These are phyloP conservation scores for Aspergillus fructus DNA, from an alignment of 2,329 filamentous ascomycete species.

Conservation along the genomic window DNA sequence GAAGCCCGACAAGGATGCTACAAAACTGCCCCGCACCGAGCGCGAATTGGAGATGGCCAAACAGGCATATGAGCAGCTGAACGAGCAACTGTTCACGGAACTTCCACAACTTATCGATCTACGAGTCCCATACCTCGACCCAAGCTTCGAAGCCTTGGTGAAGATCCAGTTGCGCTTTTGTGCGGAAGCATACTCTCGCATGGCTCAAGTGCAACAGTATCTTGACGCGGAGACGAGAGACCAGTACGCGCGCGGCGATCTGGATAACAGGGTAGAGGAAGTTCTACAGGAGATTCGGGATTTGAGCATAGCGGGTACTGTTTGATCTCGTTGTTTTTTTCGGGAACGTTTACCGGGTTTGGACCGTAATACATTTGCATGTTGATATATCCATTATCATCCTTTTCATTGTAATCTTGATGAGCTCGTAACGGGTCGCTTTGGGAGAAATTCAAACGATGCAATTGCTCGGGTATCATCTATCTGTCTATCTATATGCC, in stretches of 20 bases:
- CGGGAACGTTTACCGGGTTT: conserved; percentile 3
- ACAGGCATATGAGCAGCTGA: conserved; percentile 90
- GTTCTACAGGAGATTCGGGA: conserved; percentile 96
- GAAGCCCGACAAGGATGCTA: conserved; percentile 98
- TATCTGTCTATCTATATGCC: conserved; percentile 1
- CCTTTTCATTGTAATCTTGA: neutral
- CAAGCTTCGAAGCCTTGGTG: conserved; percentile 94
- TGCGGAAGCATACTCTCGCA: conserved; percentile 92
- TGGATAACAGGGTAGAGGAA: conserved; percentile 90
- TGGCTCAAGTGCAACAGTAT: conserved; percentile 99
- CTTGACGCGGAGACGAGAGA: conserved; percentile 93
- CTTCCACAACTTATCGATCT: conserved; percentile 94
- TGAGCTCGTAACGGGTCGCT: neutral
- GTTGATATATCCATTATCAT: conserved; percentile 1
- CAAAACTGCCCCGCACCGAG: conserved; percentile 91
- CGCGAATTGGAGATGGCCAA: conserved; percentile 96
- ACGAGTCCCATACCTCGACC: conserved; percentile 93
- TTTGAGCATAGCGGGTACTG: conserved; percentile 82
- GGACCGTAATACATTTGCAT: neutral
- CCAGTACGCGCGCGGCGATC: conserved; percentile 88
- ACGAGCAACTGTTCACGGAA: conserved; percentile 91
- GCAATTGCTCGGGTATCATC: conserved; percentile 11
- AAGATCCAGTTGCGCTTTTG: conserved; percentile 99
- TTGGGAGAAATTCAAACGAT: neutral
- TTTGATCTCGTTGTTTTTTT: conserved; percentile 39